These are phyloP conservation scores for Aspergillus ochraceoroseus DNA, from an alignment of 2,329 filamentous ascomycete genomes.

Conservation along the genomic window DNA sequence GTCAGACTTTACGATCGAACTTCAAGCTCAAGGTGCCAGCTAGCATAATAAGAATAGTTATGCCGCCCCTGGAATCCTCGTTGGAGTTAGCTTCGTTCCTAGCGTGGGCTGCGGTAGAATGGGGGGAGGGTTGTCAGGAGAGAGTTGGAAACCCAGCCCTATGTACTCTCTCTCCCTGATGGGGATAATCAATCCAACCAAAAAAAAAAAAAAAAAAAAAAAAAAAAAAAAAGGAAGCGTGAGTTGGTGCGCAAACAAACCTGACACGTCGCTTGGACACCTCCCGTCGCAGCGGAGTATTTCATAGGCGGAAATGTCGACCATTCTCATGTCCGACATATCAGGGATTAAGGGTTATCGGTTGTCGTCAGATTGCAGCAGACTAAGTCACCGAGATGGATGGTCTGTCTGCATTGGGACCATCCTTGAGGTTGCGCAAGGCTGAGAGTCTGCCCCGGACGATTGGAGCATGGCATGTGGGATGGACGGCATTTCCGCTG, in stretches of 20 bases:
- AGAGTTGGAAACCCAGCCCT: conserved; percentile 3
- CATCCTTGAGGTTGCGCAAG: background rate
- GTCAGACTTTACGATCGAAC: background rate
- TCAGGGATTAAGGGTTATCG: background rate
- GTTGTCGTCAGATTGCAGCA: too few species aligned
- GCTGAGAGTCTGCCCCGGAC: background rate
- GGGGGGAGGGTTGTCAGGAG: too few species aligned
- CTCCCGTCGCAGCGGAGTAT: background rate
- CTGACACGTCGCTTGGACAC: conserved; percentile 7
- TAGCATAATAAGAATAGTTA: too few species aligned
- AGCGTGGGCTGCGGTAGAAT: too few species aligned
- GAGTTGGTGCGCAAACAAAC: conserved; percentile 6
- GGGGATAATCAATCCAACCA: too few species aligned
- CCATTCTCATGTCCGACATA: background rate
- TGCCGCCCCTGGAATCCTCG: too few species aligned
- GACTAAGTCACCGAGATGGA: too few species aligned
- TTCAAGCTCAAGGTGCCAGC: background rate
- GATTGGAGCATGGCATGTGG: background rate
- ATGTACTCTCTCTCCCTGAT: too few species aligned
- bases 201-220: too few species aligned
- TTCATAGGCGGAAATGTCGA: conserved; percentile 4
- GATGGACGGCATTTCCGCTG: too few species aligned
- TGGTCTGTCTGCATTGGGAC: too few species aligned
- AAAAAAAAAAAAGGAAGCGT: conserved; percentile 1
- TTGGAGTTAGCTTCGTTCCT: too few species aligned